A percentile compares a stretch with the other conserved stretches of the same genome.
Evolutionary conservation across 2,329 filamentous ascomycete species (phyloP).

Genomic region (Zarea fungicola): DNA sequence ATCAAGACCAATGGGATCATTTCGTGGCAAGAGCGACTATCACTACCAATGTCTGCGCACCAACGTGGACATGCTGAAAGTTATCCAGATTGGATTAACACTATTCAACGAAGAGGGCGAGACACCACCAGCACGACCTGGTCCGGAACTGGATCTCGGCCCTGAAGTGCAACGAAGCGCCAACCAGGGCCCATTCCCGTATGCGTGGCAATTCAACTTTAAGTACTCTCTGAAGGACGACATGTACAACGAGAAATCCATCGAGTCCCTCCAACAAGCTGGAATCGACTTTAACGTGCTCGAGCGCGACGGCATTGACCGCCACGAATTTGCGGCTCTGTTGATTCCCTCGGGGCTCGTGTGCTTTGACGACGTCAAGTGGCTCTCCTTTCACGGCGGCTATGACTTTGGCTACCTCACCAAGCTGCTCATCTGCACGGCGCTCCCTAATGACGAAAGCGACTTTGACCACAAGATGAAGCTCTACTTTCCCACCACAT

Average conservation of each 20-base stretch:
- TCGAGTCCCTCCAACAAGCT: slow-evolving; percentile 81
- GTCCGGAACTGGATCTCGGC: slow-evolving; percentile 36
- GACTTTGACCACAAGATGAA: slow-evolving; percentile 86
- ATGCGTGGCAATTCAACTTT: slow-evolving; percentile 99
- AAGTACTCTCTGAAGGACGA: slow-evolving; percentile 90
- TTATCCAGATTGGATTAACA: slow-evolving; percentile 94
- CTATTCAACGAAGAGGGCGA: slow-evolving; percentile 90
- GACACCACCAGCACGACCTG: slow-evolving; percentile 66
- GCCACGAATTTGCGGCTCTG: slow-evolving; percentile 79
- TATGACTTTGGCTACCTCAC: slow-evolving; percentile 98
- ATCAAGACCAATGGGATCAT: slow-evolving; percentile 88
- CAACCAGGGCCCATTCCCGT: slow-evolving; percentile 58
- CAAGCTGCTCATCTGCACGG: slow-evolving; percentile 80
- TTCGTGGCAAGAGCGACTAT: slow-evolving; percentile 93
- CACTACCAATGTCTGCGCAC: slow-evolving; percentile 97
- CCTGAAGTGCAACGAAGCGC: slow-evolving; percentile 35
- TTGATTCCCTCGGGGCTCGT: slow-evolving; percentile 90
- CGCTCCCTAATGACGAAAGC: slow-evolving; percentile 81
- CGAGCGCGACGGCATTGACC: slow-evolving; percentile 85
- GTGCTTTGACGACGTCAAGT: slow-evolving; percentile 80
- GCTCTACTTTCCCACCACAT: slow-evolving; percentile 87
- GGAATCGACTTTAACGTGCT: slow-evolving; percentile 89
- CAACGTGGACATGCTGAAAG: slow-evolving; percentile 95
- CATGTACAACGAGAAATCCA: slow-evolving; percentile 96
- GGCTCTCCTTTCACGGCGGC: slow-evolving; percentile 96